Evolutionary conservation across 768 basidiomycete genomes (phyloP), one percentile per base, ranked within the genome.

Genomic region (Saitozyma sp.): DNA sequence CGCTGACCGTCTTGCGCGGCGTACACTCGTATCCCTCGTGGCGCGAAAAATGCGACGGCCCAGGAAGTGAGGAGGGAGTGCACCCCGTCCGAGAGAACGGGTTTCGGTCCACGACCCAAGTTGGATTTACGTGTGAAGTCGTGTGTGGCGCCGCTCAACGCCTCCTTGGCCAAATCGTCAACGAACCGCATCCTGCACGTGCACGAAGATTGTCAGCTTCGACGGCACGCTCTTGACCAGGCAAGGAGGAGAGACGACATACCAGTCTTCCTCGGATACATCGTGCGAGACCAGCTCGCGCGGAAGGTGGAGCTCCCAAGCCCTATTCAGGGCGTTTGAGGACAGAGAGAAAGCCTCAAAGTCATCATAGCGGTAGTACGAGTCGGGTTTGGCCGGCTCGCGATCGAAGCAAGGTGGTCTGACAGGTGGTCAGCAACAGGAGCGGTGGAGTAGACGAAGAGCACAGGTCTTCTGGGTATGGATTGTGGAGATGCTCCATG

Each of bases 321-420:
- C 62, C 40, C 64, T 59, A 40, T 76, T 73, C 63, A 76, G 50
- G 38, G 59, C 63, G 5, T 20, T 50, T 11, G 72, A 62, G 53
- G 65, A 66, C 19, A 76, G 51, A 8, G 65, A 67, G 50, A 76
- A 76, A 6, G 74, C 56, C 39, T 71, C 69, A 54, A 76, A 76
- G 6, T 59, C 52, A 19, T 74, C 67, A 45, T 76, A 76, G 29
- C 71, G 67, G 49, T 58, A 76, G 54, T 64, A 71, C 7, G 58
- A 59, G 50, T 76, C 74, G 37, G 58, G 11, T 43, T 56, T 50
- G 1, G 74, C 74, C 3, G 74, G 74, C 37, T 66, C 71, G 50
- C 74, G 64, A 59, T 71, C 68, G 58, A 76, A 76, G 50, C 71
- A 70, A 16, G 63, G 43, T 17, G 74, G 74, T 62, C 74, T 76